A percentile compares a stretch with the other conserved stretches of the same genome.
These are phyloP conservation scores for Tricholomella constricta DNA, from an alignment of 768 basidiomycete species.

Conservation along the genomic window DNA sequence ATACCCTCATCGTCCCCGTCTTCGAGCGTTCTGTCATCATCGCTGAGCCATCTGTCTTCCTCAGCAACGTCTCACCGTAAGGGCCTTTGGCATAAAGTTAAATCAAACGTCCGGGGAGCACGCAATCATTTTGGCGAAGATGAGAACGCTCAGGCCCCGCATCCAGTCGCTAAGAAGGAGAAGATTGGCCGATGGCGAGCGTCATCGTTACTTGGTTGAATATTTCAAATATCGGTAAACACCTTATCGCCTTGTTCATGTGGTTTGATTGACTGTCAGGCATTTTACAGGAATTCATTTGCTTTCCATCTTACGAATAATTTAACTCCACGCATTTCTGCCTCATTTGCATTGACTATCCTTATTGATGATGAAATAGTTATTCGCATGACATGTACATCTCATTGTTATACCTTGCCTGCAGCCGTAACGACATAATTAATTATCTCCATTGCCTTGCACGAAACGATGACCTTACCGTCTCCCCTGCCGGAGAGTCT, in stretches of 20 bases:
- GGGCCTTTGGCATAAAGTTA: slow-evolving; percentile 42
- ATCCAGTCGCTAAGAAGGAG: slow-evolving; percentile 14
- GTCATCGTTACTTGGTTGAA: slow-evolving; percentile 11
- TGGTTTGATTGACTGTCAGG: background rate
- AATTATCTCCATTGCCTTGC: too few species aligned
- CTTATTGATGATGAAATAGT: background rate
- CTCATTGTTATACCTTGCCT: background rate
- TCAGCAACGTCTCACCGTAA: slow-evolving; percentile 3
- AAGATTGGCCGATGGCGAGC: slow-evolving; percentile 14
- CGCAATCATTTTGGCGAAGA: slow-evolving; percentile 7
- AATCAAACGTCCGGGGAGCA: slow-evolving; percentile 31
- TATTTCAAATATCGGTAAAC: background rate
- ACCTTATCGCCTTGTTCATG: background rate
- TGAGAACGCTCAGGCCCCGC: slow-evolving; percentile 1
- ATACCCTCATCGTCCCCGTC: slow-evolving; percentile 9
- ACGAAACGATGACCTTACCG: too few species aligned
- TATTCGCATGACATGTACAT: background rate
- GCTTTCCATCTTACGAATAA: background rate
- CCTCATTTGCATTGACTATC: background rate
- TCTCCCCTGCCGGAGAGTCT: too few species aligned
- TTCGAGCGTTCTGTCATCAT: slow-evolving; percentile 6
- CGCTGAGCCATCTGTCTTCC: slow-evolving; percentile 10
- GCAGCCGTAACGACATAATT: background rate
- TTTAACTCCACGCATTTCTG: too few species aligned
- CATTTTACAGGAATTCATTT: background rate